phyloP scores from a whole-genome alignment of 2,329 filamentous ascomycete species.

The Trichoderma pleuroti region DNA sequence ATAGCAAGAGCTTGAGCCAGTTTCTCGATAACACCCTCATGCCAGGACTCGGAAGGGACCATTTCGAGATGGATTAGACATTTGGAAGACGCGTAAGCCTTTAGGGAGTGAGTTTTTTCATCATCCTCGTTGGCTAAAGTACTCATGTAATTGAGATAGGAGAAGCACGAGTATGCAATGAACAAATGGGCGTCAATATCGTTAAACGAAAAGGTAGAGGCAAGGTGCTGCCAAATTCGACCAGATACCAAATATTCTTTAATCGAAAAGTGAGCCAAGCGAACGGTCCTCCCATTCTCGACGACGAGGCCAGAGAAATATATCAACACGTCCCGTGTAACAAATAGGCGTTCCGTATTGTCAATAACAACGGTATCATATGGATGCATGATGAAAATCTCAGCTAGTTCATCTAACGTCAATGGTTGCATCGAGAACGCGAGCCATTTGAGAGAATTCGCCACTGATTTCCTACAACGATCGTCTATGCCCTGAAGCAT shows the following conservation, averaged over 20 bases:
- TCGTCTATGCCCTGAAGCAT: background rate
- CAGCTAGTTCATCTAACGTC: background rate
- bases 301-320: conserved; percentile 14
- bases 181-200: conserved; percentile 3
- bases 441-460: conserved; percentile 14
- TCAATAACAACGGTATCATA: background rate
- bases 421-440: background rate
- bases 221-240: background rate
- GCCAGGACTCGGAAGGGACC: background rate
- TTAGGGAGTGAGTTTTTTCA: background rate
- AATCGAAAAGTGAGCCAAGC: conserved; percentile 17
- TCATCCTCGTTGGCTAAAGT: background rate
- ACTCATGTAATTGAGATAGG: background rate
- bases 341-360: background rate
- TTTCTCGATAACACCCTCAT: background rate
- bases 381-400: conserved; percentile 11
- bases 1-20: background rate
- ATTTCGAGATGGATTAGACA: background rate
- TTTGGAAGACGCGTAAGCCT: background rate
- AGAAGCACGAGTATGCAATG: conserved; percentile 1
- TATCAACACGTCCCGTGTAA: background rate
- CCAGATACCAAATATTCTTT: conserved; percentile 18
- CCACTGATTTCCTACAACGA: background rate
- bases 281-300: background rate
- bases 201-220: background rate